Evolutionary conservation across 306 rosid genomes (phyloP).

Genomic region (Potentilla sterilis): DNA sequence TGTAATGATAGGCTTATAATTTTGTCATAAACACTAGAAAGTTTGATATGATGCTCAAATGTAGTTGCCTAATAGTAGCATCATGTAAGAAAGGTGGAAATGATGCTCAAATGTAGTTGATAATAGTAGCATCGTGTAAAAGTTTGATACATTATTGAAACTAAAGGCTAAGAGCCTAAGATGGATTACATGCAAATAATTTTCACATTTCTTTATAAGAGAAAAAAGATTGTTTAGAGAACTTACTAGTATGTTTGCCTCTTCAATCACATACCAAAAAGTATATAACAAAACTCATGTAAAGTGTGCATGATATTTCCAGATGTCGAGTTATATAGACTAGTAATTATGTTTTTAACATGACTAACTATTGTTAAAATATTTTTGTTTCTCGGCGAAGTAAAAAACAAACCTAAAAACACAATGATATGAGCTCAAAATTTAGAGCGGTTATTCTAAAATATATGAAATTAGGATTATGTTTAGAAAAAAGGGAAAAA

Average conservation of each 20-base stretch:
- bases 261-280: neutral
- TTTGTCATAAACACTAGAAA: constrained; percentile 17
- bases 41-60: constrained; percentile 13
- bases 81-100: neutral
- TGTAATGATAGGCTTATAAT: constrained; percentile 28
- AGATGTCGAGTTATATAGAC: too few relatives aligned
- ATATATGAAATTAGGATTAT: too few relatives aligned
- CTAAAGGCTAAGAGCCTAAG: neutral
- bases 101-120: neutral
- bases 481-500: too few relatives aligned
- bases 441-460: neutral
- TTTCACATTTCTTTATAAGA: neutral
- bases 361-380: neutral
- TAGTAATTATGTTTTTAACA: too few relatives aligned
- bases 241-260: neutral
- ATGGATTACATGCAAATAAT: neutral
- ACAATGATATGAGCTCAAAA: neutral
- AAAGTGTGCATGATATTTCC: neutral
- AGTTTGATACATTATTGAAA: neutral
- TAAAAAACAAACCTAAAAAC: neutral
- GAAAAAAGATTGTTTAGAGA: neutral
- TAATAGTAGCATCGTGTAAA: neutral
- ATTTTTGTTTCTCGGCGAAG: neutral
- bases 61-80: neutral
- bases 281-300: neutral